Percentiles rank a stretch among this genome's conserved stretches.
phyloP scores from a whole-genome alignment of 768 basidiomycete species.

The Porpolomopsis calyptriformis region DNA sequence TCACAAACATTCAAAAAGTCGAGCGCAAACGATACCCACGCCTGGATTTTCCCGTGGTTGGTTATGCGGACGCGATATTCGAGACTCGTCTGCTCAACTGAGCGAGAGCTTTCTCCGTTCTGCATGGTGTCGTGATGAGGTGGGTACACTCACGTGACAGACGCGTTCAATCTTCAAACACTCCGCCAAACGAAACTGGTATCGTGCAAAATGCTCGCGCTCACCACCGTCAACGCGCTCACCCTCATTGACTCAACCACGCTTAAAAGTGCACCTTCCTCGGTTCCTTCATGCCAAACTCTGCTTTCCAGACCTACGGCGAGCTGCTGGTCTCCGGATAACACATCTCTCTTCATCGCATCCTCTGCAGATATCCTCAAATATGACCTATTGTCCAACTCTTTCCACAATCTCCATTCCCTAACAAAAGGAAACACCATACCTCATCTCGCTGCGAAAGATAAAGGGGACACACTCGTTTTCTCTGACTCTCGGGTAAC shows the following conservation, averaged over 20 bases:
- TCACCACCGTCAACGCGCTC: conserved; percentile 39
- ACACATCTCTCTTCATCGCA: conserved; percentile 43
- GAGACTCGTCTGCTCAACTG: neutral
- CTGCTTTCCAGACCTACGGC: conserved; percentile 27
- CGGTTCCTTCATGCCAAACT: conserved; percentile 23
- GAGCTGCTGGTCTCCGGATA: conserved; percentile 49
- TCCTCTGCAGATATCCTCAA: conserved; percentile 36
- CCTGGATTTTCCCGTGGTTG: conserved; percentile 1
- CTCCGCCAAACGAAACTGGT: neutral
- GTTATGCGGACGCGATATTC: conserved; percentile 2
- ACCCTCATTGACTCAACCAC: conserved; percentile 35
- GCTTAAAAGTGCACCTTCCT: conserved; percentile 36
- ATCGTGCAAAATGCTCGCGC: conserved; percentile 44
- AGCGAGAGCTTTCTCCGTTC: neutral
- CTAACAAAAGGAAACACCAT: conserved; percentile 21
- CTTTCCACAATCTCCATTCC: conserved; percentile 34
- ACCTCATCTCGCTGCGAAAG: conserved; percentile 24
- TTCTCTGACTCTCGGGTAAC: conserved; percentile 37
- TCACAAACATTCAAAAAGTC: conserved; percentile 1
- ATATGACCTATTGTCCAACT: conserved; percentile 39
- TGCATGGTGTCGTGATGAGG: neutral
- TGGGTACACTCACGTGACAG: neutral
- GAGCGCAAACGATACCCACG: conserved; percentile 3
- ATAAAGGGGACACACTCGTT: conserved; percentile 31
- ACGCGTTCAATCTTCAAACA: neutral